Evolutionary conservation across 108 stramenopile species (phyloP).

Genomic region (Aurantiochytrium sp.): DNA sequence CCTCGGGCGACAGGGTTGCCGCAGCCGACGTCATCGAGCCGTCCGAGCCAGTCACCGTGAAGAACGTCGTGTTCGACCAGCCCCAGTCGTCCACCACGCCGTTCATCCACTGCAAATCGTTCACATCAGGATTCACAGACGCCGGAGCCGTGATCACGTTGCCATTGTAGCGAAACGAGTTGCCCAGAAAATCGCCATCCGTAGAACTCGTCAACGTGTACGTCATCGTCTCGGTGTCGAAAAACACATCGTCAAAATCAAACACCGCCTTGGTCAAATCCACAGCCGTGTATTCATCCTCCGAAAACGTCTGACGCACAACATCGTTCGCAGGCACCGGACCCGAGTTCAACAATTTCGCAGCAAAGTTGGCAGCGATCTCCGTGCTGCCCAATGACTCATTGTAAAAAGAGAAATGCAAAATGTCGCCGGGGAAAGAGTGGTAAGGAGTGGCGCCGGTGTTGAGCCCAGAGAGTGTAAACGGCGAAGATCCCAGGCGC

Average conservation of each 20-base stretch:
- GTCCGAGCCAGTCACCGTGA: neutral
- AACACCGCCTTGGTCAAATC: neutral
- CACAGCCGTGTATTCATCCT: neutral
- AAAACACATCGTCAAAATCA: neutral
- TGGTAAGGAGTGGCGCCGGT: too few relatives aligned
- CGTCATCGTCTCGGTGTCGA: neutral
- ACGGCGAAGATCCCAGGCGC: too few relatives aligned
- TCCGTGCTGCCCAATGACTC: neutral
- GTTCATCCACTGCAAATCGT: neutral
- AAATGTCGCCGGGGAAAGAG: too few relatives aligned
- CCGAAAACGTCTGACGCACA: neutral
- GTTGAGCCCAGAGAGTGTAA: too few relatives aligned
- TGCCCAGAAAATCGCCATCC: neutral
- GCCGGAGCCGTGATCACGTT: too few relatives aligned
- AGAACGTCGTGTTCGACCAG: neutral
- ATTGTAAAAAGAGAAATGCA: too few relatives aligned
- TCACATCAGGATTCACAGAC: too few relatives aligned
- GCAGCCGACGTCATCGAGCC: neutral
- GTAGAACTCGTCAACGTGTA: neutral
- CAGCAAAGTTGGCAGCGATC: neutral
- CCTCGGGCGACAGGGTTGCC: neutral
- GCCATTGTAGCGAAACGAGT: neutral
- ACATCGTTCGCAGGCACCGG: neutral
- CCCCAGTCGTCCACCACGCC: neutral
- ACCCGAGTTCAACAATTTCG: neutral